Evolutionary conservation across 2,329 filamentous ascomycete species (phyloP).

Genomic region (Sarocladium brachiariae): DNA sequence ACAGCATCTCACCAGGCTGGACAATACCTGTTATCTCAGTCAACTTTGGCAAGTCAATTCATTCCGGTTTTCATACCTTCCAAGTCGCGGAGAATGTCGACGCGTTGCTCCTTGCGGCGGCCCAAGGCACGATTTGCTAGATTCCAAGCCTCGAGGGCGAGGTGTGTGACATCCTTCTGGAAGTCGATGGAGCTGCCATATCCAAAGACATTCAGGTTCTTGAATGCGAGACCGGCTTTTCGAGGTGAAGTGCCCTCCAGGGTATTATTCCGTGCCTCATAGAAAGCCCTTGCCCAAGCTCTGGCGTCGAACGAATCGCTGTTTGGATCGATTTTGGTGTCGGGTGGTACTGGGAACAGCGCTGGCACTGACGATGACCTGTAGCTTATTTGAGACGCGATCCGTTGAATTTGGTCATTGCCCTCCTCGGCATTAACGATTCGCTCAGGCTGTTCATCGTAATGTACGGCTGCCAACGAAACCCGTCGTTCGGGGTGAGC

Average conservation of each 20-base stretch:
- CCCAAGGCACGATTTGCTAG: slow-evolving; percentile 19
- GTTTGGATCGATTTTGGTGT: slow-evolving; percentile 25
- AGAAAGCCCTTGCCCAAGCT: slow-evolving; percentile 4
- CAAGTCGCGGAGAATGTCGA: slow-evolving; percentile 44
- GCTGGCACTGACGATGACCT: not conserved
- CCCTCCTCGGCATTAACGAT: not conserved
- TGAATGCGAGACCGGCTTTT: slow-evolving; percentile 24
- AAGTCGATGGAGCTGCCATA: slow-evolving; percentile 34
- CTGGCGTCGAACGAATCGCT: not conserved
- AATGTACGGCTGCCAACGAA: not conserved
- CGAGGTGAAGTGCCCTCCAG: not conserved
- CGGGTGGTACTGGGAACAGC: not conserved
- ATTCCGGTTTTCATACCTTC: slow-evolving; percentile 31
- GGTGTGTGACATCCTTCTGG: slow-evolving; percentile 35
- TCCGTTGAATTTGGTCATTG: not conserved
- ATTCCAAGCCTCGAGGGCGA: slow-evolving; percentile 20
- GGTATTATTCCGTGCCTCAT: not conserved
- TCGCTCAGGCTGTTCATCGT: slow-evolving; percentile 1
- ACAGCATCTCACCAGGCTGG: slow-evolving; percentile 47
- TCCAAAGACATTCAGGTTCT: slow-evolving; percentile 35
- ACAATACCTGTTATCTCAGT: slow-evolving; percentile 25
- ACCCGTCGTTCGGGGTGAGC: not conserved
- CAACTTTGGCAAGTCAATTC: not conserved
- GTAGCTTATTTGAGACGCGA: not conserved
- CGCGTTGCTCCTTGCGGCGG: slow-evolving; percentile 20